phyloP scores from a whole-genome alignment of 169 alveolate genomes.

The Plasmodium berghei region DNA sequence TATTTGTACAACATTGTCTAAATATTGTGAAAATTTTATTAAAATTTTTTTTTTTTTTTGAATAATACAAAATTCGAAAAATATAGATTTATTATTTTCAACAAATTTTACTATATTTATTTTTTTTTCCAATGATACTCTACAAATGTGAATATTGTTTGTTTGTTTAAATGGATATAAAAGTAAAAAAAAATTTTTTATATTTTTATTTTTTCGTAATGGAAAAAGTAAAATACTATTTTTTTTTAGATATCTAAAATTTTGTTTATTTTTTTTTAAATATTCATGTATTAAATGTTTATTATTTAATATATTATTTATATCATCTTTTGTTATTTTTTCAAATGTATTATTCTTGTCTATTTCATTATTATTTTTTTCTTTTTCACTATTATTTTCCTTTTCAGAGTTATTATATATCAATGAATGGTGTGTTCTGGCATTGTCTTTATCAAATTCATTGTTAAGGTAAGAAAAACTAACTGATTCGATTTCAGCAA shows the following conservation, averaged over 20 bases:
- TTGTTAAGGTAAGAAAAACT: neutral
- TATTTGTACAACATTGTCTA: constrained; percentile 33
- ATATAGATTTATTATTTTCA: constrained; percentile 6
- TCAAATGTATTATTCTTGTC: neutral
- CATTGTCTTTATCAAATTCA: constrained; percentile 12
- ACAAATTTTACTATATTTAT: constrained; percentile 17
- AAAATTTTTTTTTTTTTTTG: constrained; percentile 43
- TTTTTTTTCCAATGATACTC: constrained; percentile 25
- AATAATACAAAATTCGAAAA: constrained; percentile 10
- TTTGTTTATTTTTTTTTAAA: constrained; percentile 3
- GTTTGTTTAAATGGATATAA: constrained; percentile 12
- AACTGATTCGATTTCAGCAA: neutral
- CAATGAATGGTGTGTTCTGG: neutral
- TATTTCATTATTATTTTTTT: neutral
- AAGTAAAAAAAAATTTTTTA: constrained; percentile 29
- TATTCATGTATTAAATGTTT: neutral
- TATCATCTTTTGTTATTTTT: constrained; percentile 14
- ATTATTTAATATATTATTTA: constrained; percentile 6
- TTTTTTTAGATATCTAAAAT: constrained; percentile 9
- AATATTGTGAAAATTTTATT: constrained; percentile 17
- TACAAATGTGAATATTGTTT: neutral
- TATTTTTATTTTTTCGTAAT: constrained; percentile 32
- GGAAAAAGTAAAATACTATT: constrained; percentile 31
- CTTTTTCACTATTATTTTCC: neutral
- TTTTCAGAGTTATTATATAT: no score